Percentiles rank a stretch among this genome's conserved stretches.
Evolutionary conservation across 805 yeast species (phyloP).

Genomic region (Scheffersomyces amazonensis): DNA sequence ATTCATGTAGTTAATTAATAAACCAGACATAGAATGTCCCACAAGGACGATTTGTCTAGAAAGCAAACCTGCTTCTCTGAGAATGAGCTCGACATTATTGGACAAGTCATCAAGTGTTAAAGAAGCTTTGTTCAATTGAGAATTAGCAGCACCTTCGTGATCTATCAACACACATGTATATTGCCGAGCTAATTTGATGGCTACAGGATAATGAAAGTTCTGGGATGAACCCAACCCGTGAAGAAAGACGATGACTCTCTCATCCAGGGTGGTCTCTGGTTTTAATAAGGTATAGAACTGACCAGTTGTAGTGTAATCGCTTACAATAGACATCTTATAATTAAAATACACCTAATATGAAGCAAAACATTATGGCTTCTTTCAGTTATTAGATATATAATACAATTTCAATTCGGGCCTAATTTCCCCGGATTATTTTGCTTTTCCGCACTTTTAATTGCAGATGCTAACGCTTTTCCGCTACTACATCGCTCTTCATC

Average conservation of each 20-base stretch:
- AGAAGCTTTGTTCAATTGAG: neutral
- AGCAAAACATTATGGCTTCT: too few relatives aligned
- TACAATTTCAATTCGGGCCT: too few relatives aligned
- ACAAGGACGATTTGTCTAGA: constrained; percentile 2
- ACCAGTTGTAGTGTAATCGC: constrained; percentile 3
- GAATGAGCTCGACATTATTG: constrained; percentile 2
- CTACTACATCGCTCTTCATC: neutral
- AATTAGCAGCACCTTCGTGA: constrained; percentile 10
- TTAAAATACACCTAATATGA: too few relatives aligned
- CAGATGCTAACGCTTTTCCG: too few relatives aligned
- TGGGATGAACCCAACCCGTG: constrained; percentile 12
- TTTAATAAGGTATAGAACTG: constrained; percentile 4
- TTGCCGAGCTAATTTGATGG: constrained; percentile 1
- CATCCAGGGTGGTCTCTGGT: neutral
- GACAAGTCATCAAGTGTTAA: constrained; percentile 5
- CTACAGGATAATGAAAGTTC: constrained; percentile 7
- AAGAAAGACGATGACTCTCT: constrained; percentile 5
- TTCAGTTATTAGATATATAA: too few relatives aligned
- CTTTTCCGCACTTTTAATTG: neutral
- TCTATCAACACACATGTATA: constrained; percentile 6
- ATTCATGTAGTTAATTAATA: constrained; percentile 9
- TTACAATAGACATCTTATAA: neutral
- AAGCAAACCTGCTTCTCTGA: constrained; percentile 2
- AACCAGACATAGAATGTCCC: constrained; percentile 13
- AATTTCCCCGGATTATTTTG: too few relatives aligned